Conservation (phyloP, 441 rosid genomes). For the Hura crepitans region DNA sequence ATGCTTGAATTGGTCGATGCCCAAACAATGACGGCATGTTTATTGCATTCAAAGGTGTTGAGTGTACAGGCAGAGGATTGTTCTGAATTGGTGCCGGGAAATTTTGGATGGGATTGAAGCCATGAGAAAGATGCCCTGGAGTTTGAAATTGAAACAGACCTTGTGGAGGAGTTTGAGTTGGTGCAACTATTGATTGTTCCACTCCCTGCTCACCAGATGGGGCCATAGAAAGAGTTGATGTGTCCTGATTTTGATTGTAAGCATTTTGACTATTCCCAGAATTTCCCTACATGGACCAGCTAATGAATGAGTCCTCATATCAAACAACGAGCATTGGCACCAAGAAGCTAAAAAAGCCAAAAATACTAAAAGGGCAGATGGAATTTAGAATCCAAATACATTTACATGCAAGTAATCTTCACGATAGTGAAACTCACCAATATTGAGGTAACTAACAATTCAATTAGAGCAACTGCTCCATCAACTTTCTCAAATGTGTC, state of each 20-base stretch:
- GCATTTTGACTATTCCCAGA: constrained; percentile 37
- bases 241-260: constrained; percentile 31
- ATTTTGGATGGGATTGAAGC: constrained; percentile 29
- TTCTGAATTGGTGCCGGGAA: constrained; percentile 36
- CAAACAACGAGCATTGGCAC: neutral
- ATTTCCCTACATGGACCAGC: constrained; percentile 50
- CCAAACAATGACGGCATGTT: constrained; percentile 42
- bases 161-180: constrained; percentile 39
- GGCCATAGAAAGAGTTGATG: constrained; percentile 21
- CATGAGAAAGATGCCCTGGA: constrained; percentile 31
- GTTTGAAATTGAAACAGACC: constrained; percentile 47
- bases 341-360: neutral
- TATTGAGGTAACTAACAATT: constrained; percentile 68
- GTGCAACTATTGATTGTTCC: constrained; percentile 28
- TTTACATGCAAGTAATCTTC: no score
- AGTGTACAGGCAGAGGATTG: constrained; percentile 31
- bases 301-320: constrained; percentile 13
- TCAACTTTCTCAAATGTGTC: constrained; percentile 86
- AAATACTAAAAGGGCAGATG: neutral
- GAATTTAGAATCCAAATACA: neutral
- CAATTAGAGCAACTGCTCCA: constrained; percentile 73
- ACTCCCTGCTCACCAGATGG: constrained; percentile 30
- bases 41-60: constrained; percentile 33
- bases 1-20: constrained; percentile 35
- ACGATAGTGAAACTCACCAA: constrained; percentile 51